Evolutionary conservation across 2,329 filamentous ascomycete species (phyloP), one percentile per base, ranked within the genome.

Genomic region (Colletotrichum gloeosporioides): DNA sequence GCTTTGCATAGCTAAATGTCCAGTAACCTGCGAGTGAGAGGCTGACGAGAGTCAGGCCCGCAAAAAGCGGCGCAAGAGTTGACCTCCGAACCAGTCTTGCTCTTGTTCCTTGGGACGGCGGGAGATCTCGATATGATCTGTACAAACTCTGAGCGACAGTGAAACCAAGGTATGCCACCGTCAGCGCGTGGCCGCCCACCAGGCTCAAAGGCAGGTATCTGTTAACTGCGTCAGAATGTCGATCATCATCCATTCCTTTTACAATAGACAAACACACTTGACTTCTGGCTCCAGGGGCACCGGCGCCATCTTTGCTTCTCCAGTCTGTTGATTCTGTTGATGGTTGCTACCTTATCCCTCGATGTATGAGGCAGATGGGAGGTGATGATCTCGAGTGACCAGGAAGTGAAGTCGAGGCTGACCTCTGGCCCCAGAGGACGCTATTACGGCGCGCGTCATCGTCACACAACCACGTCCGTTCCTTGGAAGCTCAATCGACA

Each of bases 1-100:
- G 80, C 7, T 83, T 82, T 67, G 86, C 86, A 79, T 88, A 88
- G 34, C 81, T 79, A 44, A 86, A 81, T 62, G 85, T 84, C 78
- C 88, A 86, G 77, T 87, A 88, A 4, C 83, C 83, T 6, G 88
- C 86, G 2, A 85, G 81, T 2, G 81, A 81, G 31, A 91, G 80
- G 71, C 89, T 89, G n/a, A 87, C 72, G 29, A 86, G 66, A 8
- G 88, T 86, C n/a, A 91, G 83, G 29, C 82, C 67, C 1, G 84
- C 82, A 81, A 91, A 90, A 27, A 86, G 68, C 18, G 81, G 81
- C 27, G 83, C 78, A 66, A 84, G 77, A 12, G 68, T 77, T 73
- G 75, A 79, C 61, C 84, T 79, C 29, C 80, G 78, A 59, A 77
- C 77, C 61, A 82, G 74, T 44, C 84, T 82, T 71, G 80, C 78